phyloP scores from a whole-genome alignment of 768 basidiomycete genomes.

The Serendipita vermifera region DNA sequence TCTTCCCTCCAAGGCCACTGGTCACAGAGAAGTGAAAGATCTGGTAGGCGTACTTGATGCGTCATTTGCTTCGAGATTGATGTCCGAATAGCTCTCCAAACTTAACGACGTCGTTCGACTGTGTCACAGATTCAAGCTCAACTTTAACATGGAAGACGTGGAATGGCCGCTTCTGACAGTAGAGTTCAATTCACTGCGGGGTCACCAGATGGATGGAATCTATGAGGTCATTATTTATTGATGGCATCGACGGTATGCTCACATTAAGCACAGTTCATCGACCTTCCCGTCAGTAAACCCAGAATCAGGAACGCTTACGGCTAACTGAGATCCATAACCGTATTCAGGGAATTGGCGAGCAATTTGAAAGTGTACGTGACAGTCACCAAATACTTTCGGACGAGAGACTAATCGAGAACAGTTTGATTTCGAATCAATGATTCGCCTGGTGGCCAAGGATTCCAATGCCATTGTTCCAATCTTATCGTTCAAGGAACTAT shows the following conservation, averaged over 20 bases:
- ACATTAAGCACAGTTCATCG: not conserved
- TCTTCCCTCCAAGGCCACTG: not conserved
- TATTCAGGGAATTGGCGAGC: constrained; percentile 1
- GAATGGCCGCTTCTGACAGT: constrained; percentile 6
- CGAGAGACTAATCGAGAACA: not conserved
- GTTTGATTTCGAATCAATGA: constrained; percentile 6
- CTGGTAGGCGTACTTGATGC: not conserved
- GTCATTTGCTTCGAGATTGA: not conserved
- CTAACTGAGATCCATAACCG: too few species aligned
- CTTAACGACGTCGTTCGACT: constrained; percentile 5
- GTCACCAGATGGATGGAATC: not conserved
- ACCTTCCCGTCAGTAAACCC: not conserved
- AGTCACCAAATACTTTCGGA: not conserved
- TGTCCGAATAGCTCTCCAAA: not conserved
- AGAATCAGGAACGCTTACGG: not conserved
- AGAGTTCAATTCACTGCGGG: constrained; percentile 2
- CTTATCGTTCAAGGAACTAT: constrained; percentile 4
- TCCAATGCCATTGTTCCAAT: constrained; percentile 5
- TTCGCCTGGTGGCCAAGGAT: constrained; percentile 7
- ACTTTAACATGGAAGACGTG: constrained; percentile 1
- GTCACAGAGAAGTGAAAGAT: not conserved
- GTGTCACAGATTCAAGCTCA: not conserved
- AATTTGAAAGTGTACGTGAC: not conserved
- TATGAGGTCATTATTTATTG: not conserved
- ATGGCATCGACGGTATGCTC: not conserved